Percentiles rank a stretch among this genome's conserved stretches.
phyloP scores from a whole-genome alignment of 192 early-diverging fungal genomes.

The Coemansia sp. region DNA sequence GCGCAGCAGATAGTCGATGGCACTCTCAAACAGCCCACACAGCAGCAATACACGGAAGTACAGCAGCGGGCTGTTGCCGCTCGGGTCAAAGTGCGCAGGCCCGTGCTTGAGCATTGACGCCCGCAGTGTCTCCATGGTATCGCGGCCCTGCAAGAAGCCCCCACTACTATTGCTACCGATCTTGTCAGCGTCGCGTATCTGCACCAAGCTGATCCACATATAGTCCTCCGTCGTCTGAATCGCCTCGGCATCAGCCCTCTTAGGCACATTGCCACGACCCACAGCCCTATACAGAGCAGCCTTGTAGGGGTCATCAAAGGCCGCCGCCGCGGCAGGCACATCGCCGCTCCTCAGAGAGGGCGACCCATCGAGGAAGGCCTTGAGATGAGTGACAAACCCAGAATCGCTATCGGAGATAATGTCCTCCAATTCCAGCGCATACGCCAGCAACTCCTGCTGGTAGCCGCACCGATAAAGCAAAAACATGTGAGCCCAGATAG shows the following conservation, averaged over 20 bases:
- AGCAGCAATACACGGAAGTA: constrained; percentile 84
- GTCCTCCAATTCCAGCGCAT: constrained; percentile 58
- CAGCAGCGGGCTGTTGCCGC: constrained; percentile 64
- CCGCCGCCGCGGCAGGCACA: constrained; percentile 40
- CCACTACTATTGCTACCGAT: constrained; percentile 57
- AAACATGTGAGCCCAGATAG: constrained; percentile 88
- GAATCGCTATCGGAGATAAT: constrained; percentile 61
- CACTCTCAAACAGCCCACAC: constrained; percentile 89
- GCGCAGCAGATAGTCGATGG: constrained; percentile 70
- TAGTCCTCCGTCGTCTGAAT: constrained; percentile 87
- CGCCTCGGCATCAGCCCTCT: constrained; percentile 63
- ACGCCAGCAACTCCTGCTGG: constrained; percentile 64
- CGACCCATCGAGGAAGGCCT: constrained; percentile 58
- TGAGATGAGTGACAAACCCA: constrained; percentile 70
- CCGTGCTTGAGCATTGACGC: constrained; percentile 65
- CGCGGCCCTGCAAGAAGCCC: constrained; percentile 8
- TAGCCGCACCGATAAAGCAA: constrained; percentile 77
- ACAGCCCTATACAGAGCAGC: constrained; percentile 84
- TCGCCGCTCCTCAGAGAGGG: constrained; percentile 46
- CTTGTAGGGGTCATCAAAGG: constrained; percentile 86
- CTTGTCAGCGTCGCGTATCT: constrained; percentile 57
- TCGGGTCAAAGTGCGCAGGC: constrained; percentile 67
- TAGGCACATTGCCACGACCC: constrained; percentile 81
- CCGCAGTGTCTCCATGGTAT: constrained; percentile 65
- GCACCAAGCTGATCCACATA: constrained; percentile 82